phyloP scores from a whole-genome alignment of 768 basidiomycete species.

The Fistulinella prunicolor region DNA sequence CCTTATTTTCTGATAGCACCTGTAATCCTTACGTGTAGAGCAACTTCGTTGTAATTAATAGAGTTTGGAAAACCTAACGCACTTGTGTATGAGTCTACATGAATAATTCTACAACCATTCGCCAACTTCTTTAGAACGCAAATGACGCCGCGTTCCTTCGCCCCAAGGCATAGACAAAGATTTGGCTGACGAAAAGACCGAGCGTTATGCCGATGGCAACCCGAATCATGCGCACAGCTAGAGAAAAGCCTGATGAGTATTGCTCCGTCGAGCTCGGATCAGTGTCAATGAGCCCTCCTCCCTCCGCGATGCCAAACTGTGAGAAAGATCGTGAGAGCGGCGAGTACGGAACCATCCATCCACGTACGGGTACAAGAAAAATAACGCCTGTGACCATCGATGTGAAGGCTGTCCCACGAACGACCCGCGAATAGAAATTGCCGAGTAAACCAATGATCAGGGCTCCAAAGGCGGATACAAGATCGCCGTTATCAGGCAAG shows the following conservation, averaged over 20 bases:
- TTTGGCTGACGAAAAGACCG: slow-evolving; percentile 78
- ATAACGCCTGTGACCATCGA: slow-evolving; percentile 94
- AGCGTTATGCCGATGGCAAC: slow-evolving; percentile 85
- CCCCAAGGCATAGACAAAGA: slow-evolving; percentile 72
- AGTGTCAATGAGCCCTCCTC: slow-evolving; percentile 59
- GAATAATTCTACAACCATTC: too few relatives aligned
- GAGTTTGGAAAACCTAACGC: slow-evolving; percentile 12
- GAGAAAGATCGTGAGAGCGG: slow-evolving; percentile 19
- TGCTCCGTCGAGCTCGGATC: slow-evolving; percentile 50
- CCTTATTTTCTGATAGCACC: slow-evolving; percentile 17
- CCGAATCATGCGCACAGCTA: slow-evolving; percentile 80
- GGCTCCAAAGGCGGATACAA: slow-evolving; percentile 77
- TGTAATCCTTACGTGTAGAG: slow-evolving; percentile 34
- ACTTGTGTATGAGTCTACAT: too few relatives aligned
- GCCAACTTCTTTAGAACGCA: too few relatives aligned
- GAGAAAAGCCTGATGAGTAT: slow-evolving; percentile 73
- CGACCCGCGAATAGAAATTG: slow-evolving; percentile 74
- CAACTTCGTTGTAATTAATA: slow-evolving; percentile 31
- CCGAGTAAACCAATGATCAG: slow-evolving; percentile 76
- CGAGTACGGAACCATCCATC: background rate
- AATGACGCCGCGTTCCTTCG: slow-evolving; percentile 73
- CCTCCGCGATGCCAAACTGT: slow-evolving; percentile 74
- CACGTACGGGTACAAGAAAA: slow-evolving; percentile 80
- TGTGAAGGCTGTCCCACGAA: slow-evolving; percentile 81
- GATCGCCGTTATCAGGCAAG: slow-evolving; percentile 65